Evolutionary conservation across 805 yeast species (phyloP), one percentile per base, ranked within the genome.

Genomic region (Cyberlindnera lachancei): DNA sequence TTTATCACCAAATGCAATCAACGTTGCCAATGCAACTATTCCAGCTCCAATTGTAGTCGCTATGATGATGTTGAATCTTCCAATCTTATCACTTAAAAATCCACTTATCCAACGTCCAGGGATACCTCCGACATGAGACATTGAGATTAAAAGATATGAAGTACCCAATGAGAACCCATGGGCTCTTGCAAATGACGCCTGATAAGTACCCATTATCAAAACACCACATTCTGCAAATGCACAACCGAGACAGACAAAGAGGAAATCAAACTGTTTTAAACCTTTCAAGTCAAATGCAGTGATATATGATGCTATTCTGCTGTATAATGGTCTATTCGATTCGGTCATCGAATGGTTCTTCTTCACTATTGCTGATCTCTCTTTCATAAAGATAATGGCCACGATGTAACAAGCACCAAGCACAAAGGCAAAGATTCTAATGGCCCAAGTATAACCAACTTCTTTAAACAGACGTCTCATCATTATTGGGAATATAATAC

Each of bases 381-480:
- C 73, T 23, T 47, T 60, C 4, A 59, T 55, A 11, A 69, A 41
- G 4, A 56, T 11, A 4, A 55, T 27, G 1, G 68, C 53, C 11
- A 58, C 14, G 1, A 41, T 14, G 25, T 61, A 48, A 27, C 70
- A 55, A 6, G 42, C 59, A 6, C 65, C 39, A 30, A 63, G 53
- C 4, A 72, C 46, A 29, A 73, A 65, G 2, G 68, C 75, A 23
- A 71, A 43, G 15, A 64, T 57, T 46, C 81, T 55, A 37, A 73
- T 57, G 1, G 80, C 70, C 81, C 81, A 75, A 4, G 58, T 49
- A 42, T 61, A 75, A 0, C 80, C 80, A 23, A 64, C 58, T 31
- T 52, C 49, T 3, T 46, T 42, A 40, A 64, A 74, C 16, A 75
- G 53, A 14, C 58, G 53, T 33, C 72, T 57, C 35, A 75, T 53